A percentile compares a stretch with the other conserved stretches of the same genome.
phyloP scores from a whole-genome alignment of 1,284 basidiomycete genomes.

The Rhodotorula sp. region DNA sequence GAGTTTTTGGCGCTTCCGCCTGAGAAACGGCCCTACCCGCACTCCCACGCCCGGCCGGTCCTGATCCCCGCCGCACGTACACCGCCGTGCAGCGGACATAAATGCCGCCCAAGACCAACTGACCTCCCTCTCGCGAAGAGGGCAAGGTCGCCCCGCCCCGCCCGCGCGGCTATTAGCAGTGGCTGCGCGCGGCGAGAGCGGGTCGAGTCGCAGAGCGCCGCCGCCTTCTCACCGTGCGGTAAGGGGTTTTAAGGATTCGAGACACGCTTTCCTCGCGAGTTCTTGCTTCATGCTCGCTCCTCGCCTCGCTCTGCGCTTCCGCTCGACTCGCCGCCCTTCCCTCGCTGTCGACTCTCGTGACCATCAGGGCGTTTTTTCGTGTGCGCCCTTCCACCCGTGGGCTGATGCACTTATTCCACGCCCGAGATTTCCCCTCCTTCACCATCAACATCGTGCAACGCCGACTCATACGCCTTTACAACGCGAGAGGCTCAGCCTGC shows the following conservation, averaged over 20 bases:
- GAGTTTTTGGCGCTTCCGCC: not conserved
- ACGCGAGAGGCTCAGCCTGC: too few species aligned
- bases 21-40: too few species aligned
- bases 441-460: too few species aligned
- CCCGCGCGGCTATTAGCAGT: not conserved
- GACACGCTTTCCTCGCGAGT: not conserved
- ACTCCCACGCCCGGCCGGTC: not conserved
- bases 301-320: too few species aligned
- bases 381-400: not conserved
- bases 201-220: not conserved
- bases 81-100: not conserved
- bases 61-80: not conserved
- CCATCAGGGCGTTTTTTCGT: not conserved
- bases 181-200: not conserved
- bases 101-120: not conserved
- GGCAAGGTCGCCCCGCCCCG: too few species aligned
- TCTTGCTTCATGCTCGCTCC: not conserved
- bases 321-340: not conserved
- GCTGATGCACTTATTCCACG: conserved; percentile 1
- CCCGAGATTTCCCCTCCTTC: not conserved
- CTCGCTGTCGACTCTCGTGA: not conserved
- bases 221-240: not conserved
- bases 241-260: not conserved
- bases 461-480: not conserved
- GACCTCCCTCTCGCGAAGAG: not conserved